Conservation (phyloP, 352 stramenopile species). For the Hyaloperonospora brassicae region DNA sequence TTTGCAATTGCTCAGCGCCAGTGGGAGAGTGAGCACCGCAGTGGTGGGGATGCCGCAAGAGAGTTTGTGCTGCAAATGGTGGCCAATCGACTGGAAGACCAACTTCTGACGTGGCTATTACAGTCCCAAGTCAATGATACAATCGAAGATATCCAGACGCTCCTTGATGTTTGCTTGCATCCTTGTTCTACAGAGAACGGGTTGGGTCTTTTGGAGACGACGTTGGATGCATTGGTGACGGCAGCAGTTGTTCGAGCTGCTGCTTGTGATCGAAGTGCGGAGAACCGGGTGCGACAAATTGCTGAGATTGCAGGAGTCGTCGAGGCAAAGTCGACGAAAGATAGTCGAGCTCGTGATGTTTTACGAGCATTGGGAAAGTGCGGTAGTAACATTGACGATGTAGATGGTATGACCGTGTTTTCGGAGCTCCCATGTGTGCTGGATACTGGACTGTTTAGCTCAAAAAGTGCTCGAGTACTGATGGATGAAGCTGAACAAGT, state of each 20-base stretch:
- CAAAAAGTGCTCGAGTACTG: conserved; percentile 18
- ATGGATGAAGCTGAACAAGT: conserved; percentile 13
- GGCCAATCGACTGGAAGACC: conserved; percentile 20
- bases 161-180: conserved; percentile 13
- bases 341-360: conserved; percentile 2
- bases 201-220: conserved; percentile 3
- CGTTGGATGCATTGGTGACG: conserved; percentile 12
- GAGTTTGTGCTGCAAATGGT: conserved; percentile 22
- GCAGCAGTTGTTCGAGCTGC: conserved; percentile 12
- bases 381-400: not conserved
- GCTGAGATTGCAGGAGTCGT: conserved; percentile 4
- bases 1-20: conserved; percentile 11
- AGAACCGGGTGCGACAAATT: conserved; percentile 8
- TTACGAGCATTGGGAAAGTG: conserved; percentile 6
- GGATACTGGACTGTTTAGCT: conserved; percentile 17
- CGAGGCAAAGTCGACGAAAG: conserved; percentile 1
- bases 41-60: conserved; percentile 1
- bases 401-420: conserved; percentile 17
- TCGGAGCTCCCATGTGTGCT: conserved; percentile 14
- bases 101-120: conserved; percentile 29
- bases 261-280: conserved; percentile 9
- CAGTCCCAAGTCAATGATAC: conserved; percentile 28
- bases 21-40: conserved; percentile 11
- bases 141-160: conserved; percentile 7
- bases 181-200: conserved; percentile 6